These are phyloP conservation scores for Tinospora cordifolia DNA, from an alignment of 164 flowering plant species.

Conservation along the genomic window DNA sequence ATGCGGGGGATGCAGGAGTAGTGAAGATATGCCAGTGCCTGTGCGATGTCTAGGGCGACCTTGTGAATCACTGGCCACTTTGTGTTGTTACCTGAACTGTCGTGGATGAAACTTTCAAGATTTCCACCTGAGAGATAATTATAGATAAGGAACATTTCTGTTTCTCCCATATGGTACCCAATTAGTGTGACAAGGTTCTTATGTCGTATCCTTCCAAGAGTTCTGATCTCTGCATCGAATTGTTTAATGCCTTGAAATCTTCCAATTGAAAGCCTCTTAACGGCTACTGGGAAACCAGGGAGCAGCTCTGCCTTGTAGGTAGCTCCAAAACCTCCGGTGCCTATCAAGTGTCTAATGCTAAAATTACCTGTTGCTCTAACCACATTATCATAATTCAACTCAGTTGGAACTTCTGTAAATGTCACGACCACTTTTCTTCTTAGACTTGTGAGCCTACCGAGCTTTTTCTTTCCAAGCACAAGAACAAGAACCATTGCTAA, in stretches of 20 bases:
- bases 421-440: slow-evolving; percentile 46
- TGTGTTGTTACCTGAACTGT: slow-evolving; percentile 31
- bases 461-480: slow-evolving; percentile 32
- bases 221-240: slow-evolving; percentile 71
- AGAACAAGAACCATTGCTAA: slow-evolving; percentile 23
- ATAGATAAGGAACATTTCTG: slow-evolving; percentile 63
- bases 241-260: slow-evolving; percentile 67
- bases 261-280: slow-evolving; percentile 66
- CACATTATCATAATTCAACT: slow-evolving; percentile 51
- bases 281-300: slow-evolving; percentile 61
- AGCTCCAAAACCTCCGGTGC: slow-evolving; percentile 77
- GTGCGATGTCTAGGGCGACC: slow-evolving; percentile 58
- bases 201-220: slow-evolving; percentile 64
- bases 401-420: slow-evolving; percentile 45
- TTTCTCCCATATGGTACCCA: slow-evolving; percentile 55
- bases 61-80: slow-evolving; percentile 52
- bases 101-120: slow-evolving; percentile 64
- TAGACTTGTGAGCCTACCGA: slow-evolving; percentile 27
- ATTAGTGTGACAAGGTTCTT: slow-evolving; percentile 68
- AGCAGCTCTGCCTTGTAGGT: slow-evolving; percentile 66
- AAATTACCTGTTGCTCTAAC: slow-evolving; percentile 64
- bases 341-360: slow-evolving; percentile 53
- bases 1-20: slow-evolving; percentile 59
- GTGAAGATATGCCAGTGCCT: slow-evolving; percentile 63
- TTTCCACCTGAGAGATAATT: slow-evolving; percentile 77